Evolutionary conservation across 148 eudicot species (phyloP), one percentile per base, ranked within the genome.

Genomic region (Salicornia ramosissima): DNA sequence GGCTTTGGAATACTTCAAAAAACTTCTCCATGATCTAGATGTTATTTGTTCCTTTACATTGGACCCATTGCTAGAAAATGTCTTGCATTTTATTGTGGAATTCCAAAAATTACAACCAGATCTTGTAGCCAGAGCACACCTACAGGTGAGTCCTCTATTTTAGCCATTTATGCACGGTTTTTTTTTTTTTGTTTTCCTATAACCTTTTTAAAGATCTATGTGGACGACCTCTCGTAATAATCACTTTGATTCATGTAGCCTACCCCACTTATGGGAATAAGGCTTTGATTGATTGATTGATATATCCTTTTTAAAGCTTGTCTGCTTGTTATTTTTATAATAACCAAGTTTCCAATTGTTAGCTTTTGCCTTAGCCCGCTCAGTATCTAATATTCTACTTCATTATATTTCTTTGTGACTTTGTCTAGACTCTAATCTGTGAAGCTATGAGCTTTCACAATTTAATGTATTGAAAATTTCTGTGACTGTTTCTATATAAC

Each of bases 61-160:
- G 88, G 90, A 91, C 30, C 87, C 93, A 22, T 64, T 63, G 39
- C 74, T 87, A 46, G 97, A 91, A 79, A 83, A 81, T 77, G 82
- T 85, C 60, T 73, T 94, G 74, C 86, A 74, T 61, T 91, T 86
- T 73, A 80, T 89, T 70, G 95, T 86, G 53, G 88, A 87, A 69
- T 88, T 94, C 77, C 99, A 94, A 74, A 94, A 91, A 80, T 70
- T 65, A 31, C 88, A 88, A 79, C 99, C 97, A 53, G 99, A 90
- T 83, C 85, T 94, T 82, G 90, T 94, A 68, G 97, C 97, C 76
- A 88, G 99, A 86, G 89, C 90, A 77, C 80, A 79, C 82, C 85
- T 94, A 76, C 99, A 91, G 90, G 99, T 89, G 67, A 68, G 71
- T 82, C 53, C 70, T 54, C 65, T 45, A 65, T 66, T 18, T 59